Base-by-base conservation (phyloP, 768 basidiomycete genomes). In the Kwoniella sp. region DNA sequence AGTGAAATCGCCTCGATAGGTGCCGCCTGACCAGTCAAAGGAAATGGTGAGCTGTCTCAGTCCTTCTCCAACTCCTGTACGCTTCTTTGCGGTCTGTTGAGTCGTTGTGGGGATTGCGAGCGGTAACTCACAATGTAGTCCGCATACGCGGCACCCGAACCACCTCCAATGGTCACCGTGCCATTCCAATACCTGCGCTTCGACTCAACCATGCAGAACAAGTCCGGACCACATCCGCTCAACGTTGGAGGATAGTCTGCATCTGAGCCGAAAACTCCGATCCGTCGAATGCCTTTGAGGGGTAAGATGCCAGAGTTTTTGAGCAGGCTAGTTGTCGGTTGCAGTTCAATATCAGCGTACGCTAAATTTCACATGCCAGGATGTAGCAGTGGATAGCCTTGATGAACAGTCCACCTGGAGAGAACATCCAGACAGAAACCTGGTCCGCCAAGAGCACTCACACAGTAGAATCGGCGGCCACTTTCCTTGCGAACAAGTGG, bases 191-290 rank as follows among this genome's bases (percentile, higher is more conserved):
- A 73, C 30, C 76, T 55, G 45, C 70, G 31, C 15, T 71, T 56
- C 5, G 73, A 69, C 9, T 47, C 69, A 17, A 71, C 65, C 56
- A 73, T 56, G 54, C 76, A 77, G 65, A 75, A 77, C 12, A 77
- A 51, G 51, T 77, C 73, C 2, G 72, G 72, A n/a, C 73, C 76
- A 64, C 76, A 77, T 0, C 73, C 73, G 25, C 64, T 66, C 22
- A 77, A 50, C 2, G 73, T 75, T 15, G 51, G 45, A 1, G 76
- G 72, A 28, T 73, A 72, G 2, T 86, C 89, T 79, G 87, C 83
- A 82, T 83, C 81, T 73, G 82, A 45, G 83, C 88, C 82, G 84
- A 88, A 83, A 22, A 89, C 79, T 0, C 82, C 86, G 41, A 89
- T 84, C 4, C 83, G 80, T 20, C 71, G 52, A 41, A 76, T 66